Evolutionary conservation across 179 eudicot genomes (phyloP), one percentile per base, ranked within the genome.

Genomic region (Amaranthus tricolor): DNA sequence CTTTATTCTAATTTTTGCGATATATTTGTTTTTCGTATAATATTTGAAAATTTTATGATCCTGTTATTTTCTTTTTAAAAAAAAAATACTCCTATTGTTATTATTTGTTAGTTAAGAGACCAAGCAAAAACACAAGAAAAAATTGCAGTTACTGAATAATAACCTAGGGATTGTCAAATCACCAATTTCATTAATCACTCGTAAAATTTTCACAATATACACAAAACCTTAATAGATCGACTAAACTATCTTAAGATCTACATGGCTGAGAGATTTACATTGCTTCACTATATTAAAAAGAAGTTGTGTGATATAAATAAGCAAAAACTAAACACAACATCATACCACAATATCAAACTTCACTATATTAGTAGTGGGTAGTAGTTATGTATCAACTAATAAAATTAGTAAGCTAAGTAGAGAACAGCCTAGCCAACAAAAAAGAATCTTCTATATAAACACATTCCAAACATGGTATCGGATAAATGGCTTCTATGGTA

Each of bases 381-480:
- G 71, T 45, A 54, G 55, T 48, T 20, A 66, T 53, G 51, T 53
- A 68, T 67, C 50, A 52, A 48, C 31, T 66, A 70, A 75, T 16
- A 15, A 47, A 65, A 43, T 51, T 6, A 20, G 59, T 55, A 21
- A 45, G 47, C 11, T 16, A 16, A 43, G 21, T 43, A 57, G 56
- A 52, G 4, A 61, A 77, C 58, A 17, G 21, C 66, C 51, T 64
- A 70, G 20, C 62, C 67, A 53, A 66, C 68, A 77, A 52, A 64
- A 72, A 68, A 45, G 11, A 60, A 77, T 58, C 80, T 54, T n/a
- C 64, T 67, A 66, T 80, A 72, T 67, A 67, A 68, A 24, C 80
- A 80, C 47, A 62, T 76, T 54, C 63, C 49, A 50, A 55, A 49
- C 63, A 31, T 54, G 16, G 57, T 66, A 66, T 59, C 24, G 17